Base-by-base conservation (phyloP, 768 basidiomycete species). In the Amanita pseudoporphyria region DNA sequence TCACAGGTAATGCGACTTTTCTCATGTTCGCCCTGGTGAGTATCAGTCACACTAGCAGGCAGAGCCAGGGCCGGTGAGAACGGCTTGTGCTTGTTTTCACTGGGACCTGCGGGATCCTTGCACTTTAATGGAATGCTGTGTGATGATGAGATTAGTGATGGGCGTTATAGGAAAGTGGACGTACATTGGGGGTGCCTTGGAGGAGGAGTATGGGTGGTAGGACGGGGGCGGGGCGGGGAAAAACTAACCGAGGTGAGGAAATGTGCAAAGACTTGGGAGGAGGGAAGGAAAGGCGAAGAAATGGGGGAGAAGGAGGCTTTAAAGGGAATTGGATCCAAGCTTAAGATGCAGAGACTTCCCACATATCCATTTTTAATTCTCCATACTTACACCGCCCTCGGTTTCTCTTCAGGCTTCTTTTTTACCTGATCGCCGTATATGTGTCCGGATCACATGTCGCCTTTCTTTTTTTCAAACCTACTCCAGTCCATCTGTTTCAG, bases 1-100 rank as follows among this genome's bases (percentile, higher is more conserved):
- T 81, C 78, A 64, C 85, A 87, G 42, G 74, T 72, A 52, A 88
- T 77, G 18, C 32, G 14, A 5, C 44, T 37, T 40, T 48, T 48
- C 28, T 48, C 47, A 16, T 48, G 40, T 48, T 48, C 47, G 24
- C 47, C 47, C 26, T 48, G 47, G 39, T 48, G 47, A 0, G 47
- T 48, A 37, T 48, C 47, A 30, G 47, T 48, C 3, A 40, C 47
- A 18, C 47, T 37, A 13, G 37, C 47, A 22, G 47, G 47, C 47
- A 48, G 26, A 18, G 26, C 28, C 22, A 37, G 37, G 6, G 37
- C 18, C n/a, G 47, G 47, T 19, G 47, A 48, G 47, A 48, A 47
- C 2, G 13, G 46, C 37, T 22, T 48, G n/a, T 39, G 47, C 18
- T 47, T 36, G 22, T 39, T 24, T 43, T 43, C 42, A 30, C 10